These are phyloP conservation scores for Pythium angustatum DNA, from an alignment of 352 stramenopile species.

Conservation along the genomic window DNA sequence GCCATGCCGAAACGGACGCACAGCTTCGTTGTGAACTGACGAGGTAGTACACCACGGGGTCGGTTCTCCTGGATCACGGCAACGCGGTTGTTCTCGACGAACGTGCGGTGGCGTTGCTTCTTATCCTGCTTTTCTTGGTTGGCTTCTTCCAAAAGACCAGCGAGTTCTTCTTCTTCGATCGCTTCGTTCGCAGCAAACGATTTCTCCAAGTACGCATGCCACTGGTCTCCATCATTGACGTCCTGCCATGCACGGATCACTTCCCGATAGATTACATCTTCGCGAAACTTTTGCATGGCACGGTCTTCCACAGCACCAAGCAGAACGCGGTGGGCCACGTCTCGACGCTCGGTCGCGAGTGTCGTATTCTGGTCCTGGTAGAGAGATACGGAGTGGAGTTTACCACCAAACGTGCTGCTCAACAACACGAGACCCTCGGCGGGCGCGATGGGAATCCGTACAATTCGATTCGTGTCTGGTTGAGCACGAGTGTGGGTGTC, in stretches of 20 bases:
- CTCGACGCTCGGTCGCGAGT: conserved; percentile 53
- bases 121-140: conserved; percentile 39
- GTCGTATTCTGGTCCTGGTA: conserved; percentile 66
- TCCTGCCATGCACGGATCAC: conserved; percentile 53
- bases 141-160: conserved; percentile 36
- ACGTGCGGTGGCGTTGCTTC: conserved; percentile 45
- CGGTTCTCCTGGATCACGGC: conserved; percentile 38
- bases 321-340: conserved; percentile 61
- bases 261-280: conserved; percentile 78
- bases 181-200: conserved; percentile 51
- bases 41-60: conserved; percentile 56
- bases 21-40: conserved; percentile 79
- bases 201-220: conserved; percentile 59
- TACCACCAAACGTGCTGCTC: conserved; percentile 79
- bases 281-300: conserved; percentile 61
- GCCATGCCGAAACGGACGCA: conserved; percentile 70
- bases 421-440: conserved; percentile 87
- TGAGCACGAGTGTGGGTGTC: no score
- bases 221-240: conserved; percentile 52
- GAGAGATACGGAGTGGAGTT: conserved; percentile 76
- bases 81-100: conserved; percentile 54
- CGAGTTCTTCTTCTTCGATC: conserved; percentile 48
- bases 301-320: conserved; percentile 50
- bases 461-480: conserved; percentile 73
- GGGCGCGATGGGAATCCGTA: conserved; percentile 87